Evolutionary conservation across 768 basidiomycete species (phyloP).

Genomic region (Collybia nuda): DNA sequence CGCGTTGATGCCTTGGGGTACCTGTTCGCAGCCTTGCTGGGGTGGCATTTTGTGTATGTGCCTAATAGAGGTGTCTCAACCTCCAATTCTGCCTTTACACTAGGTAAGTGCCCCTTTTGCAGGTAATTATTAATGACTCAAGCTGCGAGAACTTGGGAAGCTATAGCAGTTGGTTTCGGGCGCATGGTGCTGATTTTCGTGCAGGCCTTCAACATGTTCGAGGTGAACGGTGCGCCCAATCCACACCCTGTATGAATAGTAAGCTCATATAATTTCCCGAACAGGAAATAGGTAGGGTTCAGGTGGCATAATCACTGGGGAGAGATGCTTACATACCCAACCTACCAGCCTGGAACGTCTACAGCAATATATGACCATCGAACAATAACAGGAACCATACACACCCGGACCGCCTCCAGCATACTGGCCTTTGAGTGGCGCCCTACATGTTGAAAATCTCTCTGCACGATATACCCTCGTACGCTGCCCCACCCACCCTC

Average conservation of each 20-base stretch:
- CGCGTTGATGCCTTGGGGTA: conserved; percentile 59
- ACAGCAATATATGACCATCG: conserved; percentile 56
- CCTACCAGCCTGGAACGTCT: conserved; percentile 58
- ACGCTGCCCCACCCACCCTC: too few relatives aligned
- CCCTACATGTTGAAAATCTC: conserved; percentile 49
- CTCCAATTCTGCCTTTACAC: conserved; percentile 53
- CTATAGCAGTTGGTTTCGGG: conserved; percentile 50
- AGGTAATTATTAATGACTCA: conserved; percentile 22
- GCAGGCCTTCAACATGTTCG: conserved; percentile 40
- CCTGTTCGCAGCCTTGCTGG: conserved; percentile 53
- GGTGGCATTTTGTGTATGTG: conserved; percentile 52
- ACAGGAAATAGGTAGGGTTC: conserved; percentile 40
- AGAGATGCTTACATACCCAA: neutral
- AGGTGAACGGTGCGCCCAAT: conserved; percentile 38
- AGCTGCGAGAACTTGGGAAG: neutral
- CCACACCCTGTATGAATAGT: neutral
- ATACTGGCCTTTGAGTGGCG: conserved; percentile 60
- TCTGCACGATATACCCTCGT: conserved; percentile 20
- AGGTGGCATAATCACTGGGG: too few relatives aligned
- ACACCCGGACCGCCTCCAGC: conserved; percentile 50
- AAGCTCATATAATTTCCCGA: conserved; percentile 2
- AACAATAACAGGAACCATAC: conserved; percentile 46
- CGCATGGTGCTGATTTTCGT: conserved; percentile 51
- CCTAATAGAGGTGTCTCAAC: conserved; percentile 37
- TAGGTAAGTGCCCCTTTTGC: conserved; percentile 39